phyloP scores from a whole-genome alignment of 768 basidiomycete genomes.

The Sporobolomyces roseus region DNA sequence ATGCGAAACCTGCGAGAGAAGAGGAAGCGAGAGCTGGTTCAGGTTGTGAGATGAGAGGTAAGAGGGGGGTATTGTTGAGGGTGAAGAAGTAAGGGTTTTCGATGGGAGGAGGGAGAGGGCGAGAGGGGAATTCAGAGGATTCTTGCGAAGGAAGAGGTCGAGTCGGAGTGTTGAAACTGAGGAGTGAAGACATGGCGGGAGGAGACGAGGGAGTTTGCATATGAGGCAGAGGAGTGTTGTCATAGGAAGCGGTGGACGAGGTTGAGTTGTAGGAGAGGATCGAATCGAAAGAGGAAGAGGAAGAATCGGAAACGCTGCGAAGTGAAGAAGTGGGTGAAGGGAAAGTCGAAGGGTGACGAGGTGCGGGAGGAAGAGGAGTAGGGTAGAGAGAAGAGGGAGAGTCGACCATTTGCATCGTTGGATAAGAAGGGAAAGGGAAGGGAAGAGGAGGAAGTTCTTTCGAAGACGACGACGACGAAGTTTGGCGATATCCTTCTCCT shows the following conservation, averaged over 20 bases:
- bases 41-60: background rate
- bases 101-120: background rate
- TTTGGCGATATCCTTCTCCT: no score
- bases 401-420: no score
- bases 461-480: no score
- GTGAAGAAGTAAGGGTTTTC: slow-evolving; percentile 21
- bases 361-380: background rate
- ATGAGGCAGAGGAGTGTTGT: background rate
- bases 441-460: no score
- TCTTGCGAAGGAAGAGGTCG: background rate
- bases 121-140: background rate
- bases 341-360: slow-evolving; percentile 28
- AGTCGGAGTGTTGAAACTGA: background rate
- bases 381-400: background rate
- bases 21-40: slow-evolving; percentile 2
- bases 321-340: slow-evolving; percentile 12
- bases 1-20: slow-evolving; percentile 5
- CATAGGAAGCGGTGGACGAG: background rate
- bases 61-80: slow-evolving; percentile 11
- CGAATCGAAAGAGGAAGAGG: slow-evolving; percentile 20
- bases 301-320: slow-evolving; percentile 19
- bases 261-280: slow-evolving; percentile 27
- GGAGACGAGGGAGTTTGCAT: background rate
- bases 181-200: background rate
- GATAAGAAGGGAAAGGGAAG: no score